Base-by-base conservation (phyloP, 2,329 filamentous ascomycete species). In the Claviceps sp. region DNA sequence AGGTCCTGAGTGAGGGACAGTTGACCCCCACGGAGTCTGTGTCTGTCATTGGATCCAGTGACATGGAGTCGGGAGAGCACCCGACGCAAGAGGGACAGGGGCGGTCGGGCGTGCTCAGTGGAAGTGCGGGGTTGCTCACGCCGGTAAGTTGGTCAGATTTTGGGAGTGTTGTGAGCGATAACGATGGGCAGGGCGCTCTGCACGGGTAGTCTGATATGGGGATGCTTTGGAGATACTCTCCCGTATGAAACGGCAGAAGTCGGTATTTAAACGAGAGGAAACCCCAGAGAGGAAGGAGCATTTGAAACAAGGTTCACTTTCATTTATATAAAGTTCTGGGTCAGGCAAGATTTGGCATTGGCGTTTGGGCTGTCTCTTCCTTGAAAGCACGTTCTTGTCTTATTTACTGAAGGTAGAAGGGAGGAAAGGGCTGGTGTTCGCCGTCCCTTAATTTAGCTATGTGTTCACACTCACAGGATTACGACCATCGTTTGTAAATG, bases 141-240 rank as follows among this genome's bases (percentile, higher is more conserved):
- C 80, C 81, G 0, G 72, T 73, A 1, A 81, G 76, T 63, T 84
- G 81, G 81, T 81, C 77, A 6, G 81, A 84, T 61, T 73, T 84
- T 14, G 81, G 78, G 54, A 84, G 80, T 56, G 73, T 79, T 13
- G 67, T 82, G 26, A 82, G 79, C 61, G 77, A 80, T 61, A 75
- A 65, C 57, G 76, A 79, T 48, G 63, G 61, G 9, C 61, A 59
- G 6, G 51, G 60, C 11, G 59, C 37, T 42, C 18, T 50, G 18
- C 37, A 50, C 22, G 26, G 18, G 18, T 53, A 42, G 47, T 7
- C 30, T 4, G 11, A 30, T 30, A 30, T 11, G 30, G 30, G 30
- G 9, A 34, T 34, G 30, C 9, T 11, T 34, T 34, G 9, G 9
- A 1, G 30, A 34, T 4, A 34, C 9, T 11, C 9, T 11, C 9